Evolutionary conservation across 2,329 filamentous ascomycete genomes (phyloP).

Genomic region (Talaromyces sp.): DNA sequence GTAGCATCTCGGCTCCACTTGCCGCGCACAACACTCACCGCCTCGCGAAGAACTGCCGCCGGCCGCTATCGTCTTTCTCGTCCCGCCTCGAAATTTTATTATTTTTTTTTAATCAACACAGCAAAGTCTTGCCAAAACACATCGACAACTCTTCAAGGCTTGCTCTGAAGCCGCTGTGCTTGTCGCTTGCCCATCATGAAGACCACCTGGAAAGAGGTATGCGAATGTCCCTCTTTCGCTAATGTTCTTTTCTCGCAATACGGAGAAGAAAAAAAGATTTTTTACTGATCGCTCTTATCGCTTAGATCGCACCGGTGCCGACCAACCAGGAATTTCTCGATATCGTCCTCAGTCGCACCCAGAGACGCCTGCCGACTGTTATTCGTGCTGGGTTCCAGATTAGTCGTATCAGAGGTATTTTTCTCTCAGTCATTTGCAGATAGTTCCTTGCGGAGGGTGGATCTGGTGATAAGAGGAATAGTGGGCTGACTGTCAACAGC

Average conservation of each 20-base stretch:
- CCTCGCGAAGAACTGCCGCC: conserved; percentile 18
- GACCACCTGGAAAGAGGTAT: conserved; percentile 54
- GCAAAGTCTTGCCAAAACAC: not conserved
- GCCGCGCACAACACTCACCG: conserved; percentile 11
- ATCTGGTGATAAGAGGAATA: not conserved
- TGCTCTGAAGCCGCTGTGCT: not conserved
- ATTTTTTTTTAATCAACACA: conserved; percentile 8
- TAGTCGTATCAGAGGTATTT: conserved; percentile 68
- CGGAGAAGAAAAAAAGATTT: conserved; percentile 25
- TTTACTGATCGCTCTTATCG: conserved; percentile 13
- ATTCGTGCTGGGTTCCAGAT: conserved; percentile 96
- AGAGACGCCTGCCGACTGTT: conserved; percentile 88
- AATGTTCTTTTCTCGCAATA: not conserved
- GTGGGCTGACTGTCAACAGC: conserved; percentile 38
- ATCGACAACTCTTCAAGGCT: not conserved
- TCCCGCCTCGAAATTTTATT: conserved; percentile 12
- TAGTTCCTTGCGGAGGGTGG: not conserved
- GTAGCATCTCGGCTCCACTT: conserved; percentile 4
- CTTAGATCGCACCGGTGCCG: conserved; percentile 72
- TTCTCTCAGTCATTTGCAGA: not conserved
- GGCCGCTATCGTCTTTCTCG: not conserved
- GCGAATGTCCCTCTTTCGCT: not conserved
- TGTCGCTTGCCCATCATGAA: conserved; percentile 43
- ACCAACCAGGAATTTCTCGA: conserved; percentile 95
- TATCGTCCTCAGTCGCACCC: conserved; percentile 89